Conservation (phyloP, 1,139 yeast genomes). For the Pichia sp. region DNA sequence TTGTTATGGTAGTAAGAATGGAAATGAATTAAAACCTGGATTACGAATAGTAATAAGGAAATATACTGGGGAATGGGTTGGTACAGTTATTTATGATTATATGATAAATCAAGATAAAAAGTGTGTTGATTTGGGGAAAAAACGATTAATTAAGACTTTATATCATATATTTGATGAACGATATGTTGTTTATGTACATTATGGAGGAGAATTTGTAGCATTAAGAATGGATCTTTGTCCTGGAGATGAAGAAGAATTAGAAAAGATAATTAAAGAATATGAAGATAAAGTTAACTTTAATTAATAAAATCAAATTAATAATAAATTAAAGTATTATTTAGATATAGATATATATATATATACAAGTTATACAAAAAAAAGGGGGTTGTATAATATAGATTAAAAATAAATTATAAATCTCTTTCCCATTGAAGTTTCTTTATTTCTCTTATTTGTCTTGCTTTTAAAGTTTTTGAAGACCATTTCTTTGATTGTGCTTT, state of each 20-base stretch:
- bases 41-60: constrained; percentile 1
- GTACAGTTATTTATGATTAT: constrained; percentile 17
- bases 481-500: constrained; percentile 40
- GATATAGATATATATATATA: background rate
- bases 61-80: constrained; percentile 20
- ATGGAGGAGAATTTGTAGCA: constrained; percentile 20
- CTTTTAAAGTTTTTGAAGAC: constrained; percentile 37
- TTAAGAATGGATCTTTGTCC: constrained; percentile 34
- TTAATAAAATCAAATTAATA: too few relatives aligned
- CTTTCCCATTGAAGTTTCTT: constrained; percentile 24
- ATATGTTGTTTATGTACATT: constrained; percentile 19
- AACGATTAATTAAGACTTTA: background rate
- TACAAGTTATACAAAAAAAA: background rate
- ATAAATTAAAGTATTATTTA: background rate
- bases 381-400: background rate
- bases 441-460: constrained; percentile 21
- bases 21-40: background rate
- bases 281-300: background rate
- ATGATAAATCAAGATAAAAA: constrained; percentile 9
- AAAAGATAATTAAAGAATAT: constrained; percentile 15
- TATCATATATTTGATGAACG: constrained; percentile 16
- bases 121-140: background rate
- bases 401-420: constrained; percentile 15
- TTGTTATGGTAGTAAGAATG: too few relatives aligned
- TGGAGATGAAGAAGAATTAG: constrained; percentile 20